These are phyloP conservation scores for Pythium myriotylum DNA, from an alignment of 352 stramenopile genomes.

Conservation along the genomic window DNA sequence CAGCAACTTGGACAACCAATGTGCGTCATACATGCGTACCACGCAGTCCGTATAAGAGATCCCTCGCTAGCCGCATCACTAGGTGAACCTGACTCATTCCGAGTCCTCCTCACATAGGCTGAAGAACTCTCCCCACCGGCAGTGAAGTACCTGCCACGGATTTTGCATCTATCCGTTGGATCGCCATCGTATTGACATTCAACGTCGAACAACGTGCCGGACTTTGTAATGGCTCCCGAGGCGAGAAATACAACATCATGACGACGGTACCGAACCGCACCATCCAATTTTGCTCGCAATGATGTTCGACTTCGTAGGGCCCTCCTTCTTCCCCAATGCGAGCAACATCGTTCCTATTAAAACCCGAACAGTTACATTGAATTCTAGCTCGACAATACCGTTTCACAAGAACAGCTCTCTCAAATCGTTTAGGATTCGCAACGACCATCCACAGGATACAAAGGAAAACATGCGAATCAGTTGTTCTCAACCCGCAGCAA, in stretches of 20 bases:
- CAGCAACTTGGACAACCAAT: too few relatives aligned
- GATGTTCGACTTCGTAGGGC: slow-evolving; percentile 13
- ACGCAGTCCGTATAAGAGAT: neutral
- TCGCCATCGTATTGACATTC: slow-evolving; percentile 5
- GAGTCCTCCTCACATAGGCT: too few relatives aligned
- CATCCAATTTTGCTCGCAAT: slow-evolving; percentile 5
- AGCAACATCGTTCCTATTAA: slow-evolving; percentile 1
- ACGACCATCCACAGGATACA: slow-evolving; percentile 25
- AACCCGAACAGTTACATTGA: neutral
- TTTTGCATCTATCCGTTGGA: neutral
- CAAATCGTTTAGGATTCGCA: slow-evolving; percentile 11
- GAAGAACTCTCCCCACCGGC: neutral
- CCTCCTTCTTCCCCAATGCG: slow-evolving; percentile 6
- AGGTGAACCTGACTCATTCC: too few relatives aligned
- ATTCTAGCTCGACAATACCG: neutral
- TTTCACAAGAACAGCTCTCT: slow-evolving; percentile 13
- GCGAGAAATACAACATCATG: slow-evolving; percentile 15
- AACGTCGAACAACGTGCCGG: slow-evolving; percentile 15
- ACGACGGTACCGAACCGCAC: neutral
- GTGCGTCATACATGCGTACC: neutral
- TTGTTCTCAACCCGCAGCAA: slow-evolving; percentile 8
- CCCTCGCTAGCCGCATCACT: too few relatives aligned
- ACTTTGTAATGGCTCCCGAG: slow-evolving; percentile 10
- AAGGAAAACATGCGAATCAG: slow-evolving; percentile 6
- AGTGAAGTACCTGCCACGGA: neutral